Evolutionary conservation across 257 asterid species (phyloP).

Genomic region (Nyctanthes arbortristis): DNA sequence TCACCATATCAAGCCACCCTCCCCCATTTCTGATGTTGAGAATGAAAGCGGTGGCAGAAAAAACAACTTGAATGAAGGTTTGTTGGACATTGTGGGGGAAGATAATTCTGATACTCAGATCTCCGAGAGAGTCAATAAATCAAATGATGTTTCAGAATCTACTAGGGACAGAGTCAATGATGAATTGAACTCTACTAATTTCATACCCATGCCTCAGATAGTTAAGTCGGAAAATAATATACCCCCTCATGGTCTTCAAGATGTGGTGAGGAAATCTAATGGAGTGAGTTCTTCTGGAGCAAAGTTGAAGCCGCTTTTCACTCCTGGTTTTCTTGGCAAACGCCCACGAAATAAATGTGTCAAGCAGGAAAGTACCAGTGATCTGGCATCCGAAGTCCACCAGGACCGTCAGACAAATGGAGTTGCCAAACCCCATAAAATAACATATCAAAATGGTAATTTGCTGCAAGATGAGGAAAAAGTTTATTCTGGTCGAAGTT

Average conservation of each 20-base stretch:
- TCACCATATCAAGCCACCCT: conserved; percentile 11
- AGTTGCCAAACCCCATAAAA: conserved; percentile 17
- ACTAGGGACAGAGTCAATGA: conserved; percentile 24
- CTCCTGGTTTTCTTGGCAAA: conserved; percentile 69
- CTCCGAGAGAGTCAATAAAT: conserved; percentile 26
- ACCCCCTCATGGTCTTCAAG: conserved; percentile 23
- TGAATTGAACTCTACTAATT: conserved; percentile 23
- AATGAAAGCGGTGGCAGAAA: conserved; percentile 29
- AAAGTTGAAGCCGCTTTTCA: conserved; percentile 54
- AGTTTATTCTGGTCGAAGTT: conserved; percentile 11
- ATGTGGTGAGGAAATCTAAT: conserved; percentile 32
- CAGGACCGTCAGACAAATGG: conserved; percentile 21
- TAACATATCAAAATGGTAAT: conserved; percentile 32
- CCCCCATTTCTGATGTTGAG: conserved; percentile 34
- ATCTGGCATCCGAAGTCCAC: conserved; percentile 14
- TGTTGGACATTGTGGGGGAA: conserved; percentile 11
- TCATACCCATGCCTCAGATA: conserved; percentile 20
- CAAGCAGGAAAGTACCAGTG: conserved; percentile 21
- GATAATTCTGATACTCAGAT: conserved; percentile 25
- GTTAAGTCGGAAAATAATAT: conserved; percentile 24
- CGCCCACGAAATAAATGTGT: conserved; percentile 29
- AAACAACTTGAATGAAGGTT: conserved; percentile 13
- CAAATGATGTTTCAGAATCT: conserved; percentile 21
- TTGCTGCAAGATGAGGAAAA: conserved; percentile 23
- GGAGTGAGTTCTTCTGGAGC: conserved; percentile 23